Evolutionary conservation across 2,329 filamentous ascomycete species (phyloP), one percentile per base, ranked within the genome.

Genomic region (Aspergillus ochraceoroseus): DNA sequence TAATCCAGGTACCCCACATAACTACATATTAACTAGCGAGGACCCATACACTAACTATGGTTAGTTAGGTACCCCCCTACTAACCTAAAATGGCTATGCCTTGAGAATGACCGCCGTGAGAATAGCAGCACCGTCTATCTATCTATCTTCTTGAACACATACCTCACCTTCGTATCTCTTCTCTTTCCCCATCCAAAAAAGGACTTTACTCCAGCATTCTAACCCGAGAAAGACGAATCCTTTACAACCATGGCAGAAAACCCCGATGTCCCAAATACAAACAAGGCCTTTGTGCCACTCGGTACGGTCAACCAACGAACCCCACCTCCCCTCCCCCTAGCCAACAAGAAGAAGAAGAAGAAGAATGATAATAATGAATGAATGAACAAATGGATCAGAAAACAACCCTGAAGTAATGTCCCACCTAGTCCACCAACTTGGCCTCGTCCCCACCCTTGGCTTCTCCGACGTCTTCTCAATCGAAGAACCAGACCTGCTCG

Each of bases 381-480:
- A 11, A 18, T n/a, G 14, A 46, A 51, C 35, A 28, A 41, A 43
- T 26, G 4, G 5, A 11, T 17, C 33, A 77, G 79, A 82, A 62
- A 81, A 80, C 54, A 95, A 95, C 70, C 89, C 92, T 0, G 80
- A 87, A 67, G 80, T 95, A 20, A 92, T 96, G 82, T 89, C 82
- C 38, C 70, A 74, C 29, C 82, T 96, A 23, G 77, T 94, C 33
- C 85, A 85, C 70, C 80, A 80, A 53, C 84, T 96, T 17, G 90
- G 90, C 49, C 79, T 96, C 41, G 84, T 85, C n/a, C 59, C 69
- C n/a, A 72, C 76, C 17, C 76, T 96, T 31, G 74, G 79, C 55
- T 82, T 95, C 67, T 83, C 94, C 72, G 90, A 96, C 67, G 87
- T 96, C 64, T 95, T 83, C 76, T 89, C 83, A 53, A 82, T 96